These are phyloP conservation scores for Panaeolus cyanescens DNA, from an alignment of 768 basidiomycete genomes.

Conservation along the genomic window DNA sequence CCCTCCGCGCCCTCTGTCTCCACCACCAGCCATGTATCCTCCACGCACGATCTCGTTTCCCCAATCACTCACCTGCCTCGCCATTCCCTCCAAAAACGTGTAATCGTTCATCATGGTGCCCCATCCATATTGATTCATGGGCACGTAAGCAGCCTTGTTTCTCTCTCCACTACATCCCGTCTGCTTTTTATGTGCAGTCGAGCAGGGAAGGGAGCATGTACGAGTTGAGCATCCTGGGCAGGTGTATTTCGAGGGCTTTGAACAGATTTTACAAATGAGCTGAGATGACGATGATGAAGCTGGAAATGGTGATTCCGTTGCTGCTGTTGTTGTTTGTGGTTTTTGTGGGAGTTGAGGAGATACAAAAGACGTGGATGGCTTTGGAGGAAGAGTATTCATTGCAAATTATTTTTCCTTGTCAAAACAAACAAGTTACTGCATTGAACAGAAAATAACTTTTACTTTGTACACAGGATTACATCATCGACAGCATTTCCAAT, in stretches of 20 bases:
- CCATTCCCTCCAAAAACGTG: slow-evolving; percentile 80
- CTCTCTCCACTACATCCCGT: slow-evolving; percentile 71
- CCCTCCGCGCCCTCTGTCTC: slow-evolving; percentile 26
- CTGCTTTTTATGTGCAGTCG: slow-evolving; percentile 62
- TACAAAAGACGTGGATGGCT: not conserved
- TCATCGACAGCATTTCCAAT: not conserved
- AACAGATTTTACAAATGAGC: slow-evolving; percentile 42
- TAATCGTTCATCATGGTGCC: slow-evolving; percentile 92
- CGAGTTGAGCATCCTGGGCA: slow-evolving; percentile 75
- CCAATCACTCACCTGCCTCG: slow-evolving; percentile 74
- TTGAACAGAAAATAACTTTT: slow-evolving; percentile 3
- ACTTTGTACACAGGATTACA: not conserved
- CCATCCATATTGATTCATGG: slow-evolving; percentile 84
- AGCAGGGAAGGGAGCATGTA: slow-evolving; percentile 76
- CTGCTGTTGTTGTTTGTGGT: not conserved
- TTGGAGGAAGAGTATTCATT: slow-evolving; percentile 3
- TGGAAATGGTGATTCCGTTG: not conserved
- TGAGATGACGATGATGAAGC: not conserved
- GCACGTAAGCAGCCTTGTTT: slow-evolving; percentile 71
- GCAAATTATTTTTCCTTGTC: too few relatives aligned
- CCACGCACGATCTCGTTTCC: slow-evolving; percentile 69
- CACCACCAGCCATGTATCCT: slow-evolving; percentile 41
- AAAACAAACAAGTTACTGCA: slow-evolving; percentile 5
- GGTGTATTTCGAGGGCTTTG: slow-evolving; percentile 59
- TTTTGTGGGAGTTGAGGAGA: not conserved